A percentile compares a stretch with the other conserved stretches of the same genome.
phyloP scores from a whole-genome alignment of 805 yeast species.

The Kurtzmaniella fragi region DNA sequence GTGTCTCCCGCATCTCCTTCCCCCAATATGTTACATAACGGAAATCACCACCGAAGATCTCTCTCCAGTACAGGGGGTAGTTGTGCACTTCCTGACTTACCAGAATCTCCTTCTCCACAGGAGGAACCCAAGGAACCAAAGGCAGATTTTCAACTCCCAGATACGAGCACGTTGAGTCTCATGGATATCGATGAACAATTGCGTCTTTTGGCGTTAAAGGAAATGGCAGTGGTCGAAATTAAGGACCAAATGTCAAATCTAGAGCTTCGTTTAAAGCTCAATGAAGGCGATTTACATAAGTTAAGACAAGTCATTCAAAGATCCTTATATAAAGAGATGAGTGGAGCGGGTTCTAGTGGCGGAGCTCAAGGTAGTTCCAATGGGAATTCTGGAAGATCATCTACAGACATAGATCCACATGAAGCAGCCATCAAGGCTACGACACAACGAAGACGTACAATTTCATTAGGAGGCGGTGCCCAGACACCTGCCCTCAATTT shows the following conservation, averaged over 20 bases:
- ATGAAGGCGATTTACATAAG: conserved; percentile 46
- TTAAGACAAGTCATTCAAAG: conserved; percentile 45
- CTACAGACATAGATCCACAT: conserved; percentile 6
- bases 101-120: conserved; percentile 4
- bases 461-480: neutral
- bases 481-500: too few species aligned
- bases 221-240: conserved; percentile 60
- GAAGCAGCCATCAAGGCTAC: conserved; percentile 4
- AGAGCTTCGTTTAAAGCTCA: conserved; percentile 29
- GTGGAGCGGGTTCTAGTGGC: conserved; percentile 7
- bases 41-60: neutral
- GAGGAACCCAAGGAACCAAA: conserved; percentile 18
- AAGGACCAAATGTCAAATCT: conserved; percentile 50
- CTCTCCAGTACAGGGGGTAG: conserved; percentile 1
- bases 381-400: conserved; percentile 23
- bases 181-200: conserved; percentile 50
- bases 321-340: conserved; percentile 39
- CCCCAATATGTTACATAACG: neutral
- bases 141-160: conserved; percentile 29
- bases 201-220: conserved; percentile 61
- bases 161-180: conserved; percentile 18
- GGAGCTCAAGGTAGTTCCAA: conserved; percentile 11
- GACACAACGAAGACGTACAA: conserved; percentile 1
- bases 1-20: conserved; percentile 19
- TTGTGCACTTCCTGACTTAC: conserved; percentile 3